Evolutionary conservation across 2,329 filamentous ascomycete species (phyloP), one percentile per base, ranked within the genome.

Genomic region (Bertia moriformis): DNA sequence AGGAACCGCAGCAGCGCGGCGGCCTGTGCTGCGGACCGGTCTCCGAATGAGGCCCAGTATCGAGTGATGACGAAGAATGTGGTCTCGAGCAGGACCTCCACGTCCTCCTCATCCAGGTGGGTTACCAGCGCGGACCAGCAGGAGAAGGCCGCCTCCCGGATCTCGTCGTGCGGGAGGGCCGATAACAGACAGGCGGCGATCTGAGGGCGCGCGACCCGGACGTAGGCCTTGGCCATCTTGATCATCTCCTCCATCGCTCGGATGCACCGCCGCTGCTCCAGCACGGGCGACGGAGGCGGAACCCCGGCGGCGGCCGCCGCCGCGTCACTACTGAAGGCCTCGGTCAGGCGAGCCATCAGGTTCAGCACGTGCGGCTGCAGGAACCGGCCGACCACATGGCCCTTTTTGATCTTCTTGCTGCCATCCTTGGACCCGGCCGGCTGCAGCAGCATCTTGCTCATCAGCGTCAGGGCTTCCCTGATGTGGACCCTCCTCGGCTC

Each of bases 131-230:
- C 70, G 18, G 75, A 70, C 91, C 91, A 99, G 38, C 87, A 85
- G 3, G 71, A 73, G 49, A 96, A 88, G 2, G 87, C 84, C 19
- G 76, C 67, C 43, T 85, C 70, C 44, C 85, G 77, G n/a, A 98
- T 67, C 37, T 80, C 71, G 35, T 78, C 68, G 38, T 83, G 73
- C 14, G 81, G 70, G 43, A 96, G 71, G 0, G 87, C 87, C 17
- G 86, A 87, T 44, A 93, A 77, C 12, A 98, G 65, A 52, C 85
- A 95, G n/a, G 89, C 87, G 46, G 86, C 86, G 41, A 96, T 83
- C 65, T 95, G 89, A 17, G 91, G 89, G 30, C 94, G 67, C 38
- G 85, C 91, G 48, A 81, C 77, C 43, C 77, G 79, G 20, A 88
- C 75, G 50, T 83, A 78, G 2, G 68, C 67, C 49, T 77, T 80